phyloP scores from a whole-genome alignment of 2,329 filamentous ascomycete species.

The Fusarium pseudonygamai region DNA sequence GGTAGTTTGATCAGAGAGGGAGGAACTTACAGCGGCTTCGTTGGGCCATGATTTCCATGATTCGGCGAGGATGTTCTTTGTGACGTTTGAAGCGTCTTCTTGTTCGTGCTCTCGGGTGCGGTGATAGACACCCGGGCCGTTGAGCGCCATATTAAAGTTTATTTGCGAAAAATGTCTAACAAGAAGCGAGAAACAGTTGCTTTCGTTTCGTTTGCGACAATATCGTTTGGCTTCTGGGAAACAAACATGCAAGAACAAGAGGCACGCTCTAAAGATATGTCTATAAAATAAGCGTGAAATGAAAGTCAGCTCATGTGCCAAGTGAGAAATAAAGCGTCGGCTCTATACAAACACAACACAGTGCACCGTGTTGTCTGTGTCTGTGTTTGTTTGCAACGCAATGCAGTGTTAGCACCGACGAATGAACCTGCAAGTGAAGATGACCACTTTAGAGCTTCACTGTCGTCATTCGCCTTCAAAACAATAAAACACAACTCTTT shows the following conservation, averaged over 20 bases:
- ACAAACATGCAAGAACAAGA: background rate
- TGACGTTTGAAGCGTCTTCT: slow-evolving; percentile 37
- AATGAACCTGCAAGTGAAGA: background rate
- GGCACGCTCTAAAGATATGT: background rate
- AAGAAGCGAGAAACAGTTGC: background rate
- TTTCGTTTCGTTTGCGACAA: background rate
- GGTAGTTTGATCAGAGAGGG: rapidly evolving
- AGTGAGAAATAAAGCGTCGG: background rate
- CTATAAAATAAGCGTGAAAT: background rate
- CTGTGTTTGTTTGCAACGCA: background rate
- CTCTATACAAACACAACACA: background rate
- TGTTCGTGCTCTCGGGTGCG: slow-evolving; percentile 44
- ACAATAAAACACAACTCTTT: background rate
- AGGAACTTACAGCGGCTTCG: slow-evolving; percentile 54
- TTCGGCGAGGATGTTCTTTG: slow-evolving; percentile 42
- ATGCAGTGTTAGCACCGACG: background rate
- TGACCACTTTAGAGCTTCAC: background rate
- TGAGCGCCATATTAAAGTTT: slow-evolving; percentile 39
- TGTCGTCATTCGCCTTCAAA: background rate
- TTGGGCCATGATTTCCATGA: slow-evolving; percentile 59
- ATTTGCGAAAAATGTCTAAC: background rate
- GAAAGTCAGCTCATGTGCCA: background rate
- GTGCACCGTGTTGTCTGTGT: background rate
- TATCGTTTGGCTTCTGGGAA: background rate
- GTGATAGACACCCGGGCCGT: slow-evolving; percentile 38